phyloP scores from a whole-genome alignment of 495 filamentous ascomycete genomes.

The Tricharina praecox region DNA sequence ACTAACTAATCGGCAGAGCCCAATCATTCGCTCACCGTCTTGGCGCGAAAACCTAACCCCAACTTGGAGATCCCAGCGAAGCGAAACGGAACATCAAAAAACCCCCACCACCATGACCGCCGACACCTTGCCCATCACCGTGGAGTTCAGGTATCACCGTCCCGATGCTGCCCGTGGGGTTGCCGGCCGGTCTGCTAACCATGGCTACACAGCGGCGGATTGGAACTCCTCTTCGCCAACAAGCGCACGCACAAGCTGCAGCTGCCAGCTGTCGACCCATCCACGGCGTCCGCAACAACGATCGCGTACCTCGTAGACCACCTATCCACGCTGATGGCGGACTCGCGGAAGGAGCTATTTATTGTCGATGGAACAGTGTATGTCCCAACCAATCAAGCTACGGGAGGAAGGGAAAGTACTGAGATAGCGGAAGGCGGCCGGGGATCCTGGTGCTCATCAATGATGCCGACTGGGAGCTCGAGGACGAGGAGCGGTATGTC shows the following conservation, averaged over 20 bases:
- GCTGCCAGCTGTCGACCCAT: conserved; percentile 42
- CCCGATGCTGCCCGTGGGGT: not conserved
- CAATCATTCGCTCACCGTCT: too few species aligned
- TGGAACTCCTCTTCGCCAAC: conserved; percentile 89
- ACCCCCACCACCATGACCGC: not conserved
- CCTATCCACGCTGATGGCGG: conserved; percentile 72
- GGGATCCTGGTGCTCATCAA: conserved; percentile 97
- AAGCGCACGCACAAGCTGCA: conserved; percentile 51
- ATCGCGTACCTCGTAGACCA: conserved; percentile 62
- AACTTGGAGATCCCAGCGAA: too few species aligned
- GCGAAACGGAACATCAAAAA: too few species aligned
- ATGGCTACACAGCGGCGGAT: conserved; percentile 49
- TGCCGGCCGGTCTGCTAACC: conserved; percentile 11
- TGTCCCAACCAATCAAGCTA: conserved; percentile 24
- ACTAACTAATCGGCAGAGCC: too few species aligned
- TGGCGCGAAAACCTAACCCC: too few species aligned
- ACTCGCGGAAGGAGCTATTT: conserved; percentile 74
- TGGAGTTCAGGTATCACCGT: conserved; percentile 17
- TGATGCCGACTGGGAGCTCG: conserved; percentile 94
- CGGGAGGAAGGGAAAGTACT: not conserved
- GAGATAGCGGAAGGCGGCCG: conserved; percentile 48
- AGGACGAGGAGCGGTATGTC: conserved; percentile 80
- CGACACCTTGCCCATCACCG: conserved; percentile 12
- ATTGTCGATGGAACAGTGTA: conserved; percentile 79
- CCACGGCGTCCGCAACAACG: conserved; percentile 37